These are phyloP conservation scores for Phylloporus arenicola DNA, from an alignment of 768 basidiomycete genomes.

Conservation along the genomic window DNA sequence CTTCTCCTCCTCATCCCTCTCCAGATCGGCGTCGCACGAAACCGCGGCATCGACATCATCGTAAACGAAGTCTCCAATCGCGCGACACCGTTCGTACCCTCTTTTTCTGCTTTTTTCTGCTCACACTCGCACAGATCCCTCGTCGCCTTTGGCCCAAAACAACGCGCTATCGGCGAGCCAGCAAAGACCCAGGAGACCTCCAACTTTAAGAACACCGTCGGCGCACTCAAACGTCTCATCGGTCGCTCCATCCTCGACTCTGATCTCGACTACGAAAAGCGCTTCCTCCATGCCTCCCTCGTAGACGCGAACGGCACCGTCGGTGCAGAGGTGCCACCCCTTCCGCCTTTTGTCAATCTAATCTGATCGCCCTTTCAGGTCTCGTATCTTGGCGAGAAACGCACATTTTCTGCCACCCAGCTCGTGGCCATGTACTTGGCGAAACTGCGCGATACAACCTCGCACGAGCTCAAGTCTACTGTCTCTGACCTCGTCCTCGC, in stretches of 20 bases:
- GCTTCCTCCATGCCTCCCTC: conserved; percentile 83
- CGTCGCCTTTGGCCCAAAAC: conserved; percentile 88
- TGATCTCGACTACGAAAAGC: conserved; percentile 83
- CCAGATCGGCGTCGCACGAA: conserved; percentile 91
- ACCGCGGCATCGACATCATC: conserved; percentile 98
- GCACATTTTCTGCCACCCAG: conserved; percentile 82
- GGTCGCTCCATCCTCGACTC: conserved; percentile 77
- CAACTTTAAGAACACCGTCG: conserved; percentile 97
- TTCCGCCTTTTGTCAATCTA: conserved; percentile 2
- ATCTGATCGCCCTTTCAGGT: conserved; percentile 48
- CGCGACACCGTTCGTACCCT: conserved; percentile 77
- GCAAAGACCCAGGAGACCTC: conserved; percentile 98
- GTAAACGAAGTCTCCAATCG: conserved; percentile 97
- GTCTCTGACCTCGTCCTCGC: conserved; percentile 94
- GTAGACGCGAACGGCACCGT: conserved; percentile 80
- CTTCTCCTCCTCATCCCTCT: not conserved
- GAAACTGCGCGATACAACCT: conserved; percentile 84
- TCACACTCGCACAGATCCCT: conserved; percentile 61
- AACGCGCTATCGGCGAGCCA: conserved; percentile 86
- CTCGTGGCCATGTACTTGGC: conserved; percentile 87
- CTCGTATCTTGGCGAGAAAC: conserved; percentile 77
- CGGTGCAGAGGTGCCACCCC: conserved; percentile 65
- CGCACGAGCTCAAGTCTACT: conserved; percentile 76
- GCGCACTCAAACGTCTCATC: conserved; percentile 84
- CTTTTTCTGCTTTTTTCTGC: not conserved